Base-by-base conservation (phyloP, 2,329 filamentous ascomycete genomes). In the Penicillium griseofulvum region DNA sequence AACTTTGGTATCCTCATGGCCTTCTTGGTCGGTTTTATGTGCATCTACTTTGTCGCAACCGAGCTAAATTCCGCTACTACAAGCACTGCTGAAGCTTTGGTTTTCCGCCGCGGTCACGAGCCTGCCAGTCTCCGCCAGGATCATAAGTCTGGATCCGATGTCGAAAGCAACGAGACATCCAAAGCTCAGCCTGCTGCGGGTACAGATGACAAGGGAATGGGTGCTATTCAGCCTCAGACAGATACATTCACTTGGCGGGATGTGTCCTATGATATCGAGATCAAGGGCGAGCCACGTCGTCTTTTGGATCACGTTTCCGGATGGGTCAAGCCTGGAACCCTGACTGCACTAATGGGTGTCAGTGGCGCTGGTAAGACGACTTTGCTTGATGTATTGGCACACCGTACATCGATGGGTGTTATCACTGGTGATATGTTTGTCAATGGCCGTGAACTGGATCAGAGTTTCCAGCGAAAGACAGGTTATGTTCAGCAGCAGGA, bases 351-450 rank as follows among this genome's bases (percentile, higher is more conserved):
- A 2, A 96, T 96, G 91, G 89, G 91, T 73, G 89, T 91, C 5
- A 91, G 88, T 28, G 91, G 91, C 54, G 91, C 91, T 11, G 91
- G 92, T 39, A 96, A 96, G 72, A 96, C 91, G 0, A 96, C 91
- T 0, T 81, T 97, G 12, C 80, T 97, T 5, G 89, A 96, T 71
- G 89, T 90, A 26, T 79, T 97, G 59, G 92, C 92, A 19, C 88
- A 88, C 56, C 86, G 91, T 66, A 88, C 87, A 9, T 90, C 89
- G 0, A 91, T 94, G 83, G 92, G 92, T 71, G 87, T 95, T 5
- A 89, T 96, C 43, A 87, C 84, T 7, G 92, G 92, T 38, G 87
- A 92, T 63, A 94, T 96, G 86, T 77, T 90, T 7, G 86, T 92
- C 5, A 87, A 91, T 62, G 88, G 88, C 0, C 79, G 77, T 26